Conservation (phyloP, 257 asterid genomes). For the Paulownia fortunei region DNA sequence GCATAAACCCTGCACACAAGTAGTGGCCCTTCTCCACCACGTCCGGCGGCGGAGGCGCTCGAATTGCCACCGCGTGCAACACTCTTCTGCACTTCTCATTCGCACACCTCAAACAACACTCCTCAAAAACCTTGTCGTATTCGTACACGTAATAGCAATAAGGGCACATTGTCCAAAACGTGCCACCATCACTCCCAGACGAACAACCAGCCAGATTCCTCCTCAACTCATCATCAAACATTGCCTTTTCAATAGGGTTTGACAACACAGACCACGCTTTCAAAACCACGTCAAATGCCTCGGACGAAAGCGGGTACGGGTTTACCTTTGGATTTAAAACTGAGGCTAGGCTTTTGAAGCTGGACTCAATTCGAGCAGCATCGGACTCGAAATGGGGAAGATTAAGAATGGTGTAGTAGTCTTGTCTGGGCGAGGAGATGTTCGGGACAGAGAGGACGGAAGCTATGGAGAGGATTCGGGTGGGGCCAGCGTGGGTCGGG, state of each 20-base stretch:
- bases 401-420: constrained; percentile 52
- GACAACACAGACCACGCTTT: constrained; percentile 57
- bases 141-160: constrained; percentile 63
- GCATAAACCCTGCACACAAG: constrained; percentile 50
- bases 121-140: constrained; percentile 45
- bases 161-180: constrained; percentile 78
- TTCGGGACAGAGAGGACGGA: constrained; percentile 45
- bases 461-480: constrained; percentile 51
- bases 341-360: constrained; percentile 33
- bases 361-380: constrained; percentile 28
- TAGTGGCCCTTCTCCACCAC: constrained; percentile 57
- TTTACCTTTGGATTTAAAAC: constrained; percentile 50
- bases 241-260: constrained; percentile 41
- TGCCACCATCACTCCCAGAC: constrained; percentile 21
- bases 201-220: constrained; percentile 17
- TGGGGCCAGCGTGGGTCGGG: constrained; percentile 42
- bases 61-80: constrained; percentile 51
- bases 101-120: constrained; percentile 58
- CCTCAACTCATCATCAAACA: constrained; percentile 44
- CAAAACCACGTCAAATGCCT: constrained; percentile 47
- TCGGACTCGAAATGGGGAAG: constrained; percentile 56
- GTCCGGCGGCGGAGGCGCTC: constrained; percentile 51
- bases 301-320: constrained; percentile 43
- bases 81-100: constrained; percentile 54
- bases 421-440: constrained; percentile 35